Evolutionary conservation across 306 rosid genomes (phyloP).

Genomic region (Quercus cerris): DNA sequence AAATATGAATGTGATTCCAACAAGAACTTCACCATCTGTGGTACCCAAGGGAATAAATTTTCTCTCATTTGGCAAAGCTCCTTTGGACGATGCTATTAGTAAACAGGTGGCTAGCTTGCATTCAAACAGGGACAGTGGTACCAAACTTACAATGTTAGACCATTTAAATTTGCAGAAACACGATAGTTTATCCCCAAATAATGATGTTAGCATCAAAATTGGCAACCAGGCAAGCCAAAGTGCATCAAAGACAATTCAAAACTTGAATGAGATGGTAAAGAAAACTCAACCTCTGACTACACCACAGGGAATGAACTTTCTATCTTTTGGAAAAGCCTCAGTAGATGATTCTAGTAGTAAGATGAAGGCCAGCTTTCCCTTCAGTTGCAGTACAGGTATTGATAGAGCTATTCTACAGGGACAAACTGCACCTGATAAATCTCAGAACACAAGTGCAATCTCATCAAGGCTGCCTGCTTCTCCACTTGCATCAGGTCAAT

Average conservation of each 20-base stretch:
- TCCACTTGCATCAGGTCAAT: constrained; percentile 35
- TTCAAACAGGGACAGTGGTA: constrained; percentile 18
- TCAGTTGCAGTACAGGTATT: constrained; percentile 14
- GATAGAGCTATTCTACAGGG: constrained; percentile 28
- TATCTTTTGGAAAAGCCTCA: constrained; percentile 31
- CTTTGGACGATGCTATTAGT: constrained; percentile 27
- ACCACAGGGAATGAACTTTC: constrained; percentile 27
- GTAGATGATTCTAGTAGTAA: constrained; percentile 17
- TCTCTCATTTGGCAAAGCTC: constrained; percentile 62
- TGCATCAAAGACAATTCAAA: constrained; percentile 20
- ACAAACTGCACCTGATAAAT: constrained; percentile 17
- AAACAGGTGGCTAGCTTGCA: constrained; percentile 30
- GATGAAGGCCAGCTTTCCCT: constrained; percentile 13
- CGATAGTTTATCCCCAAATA: constrained; percentile 8
- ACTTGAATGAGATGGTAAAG: constrained; percentile 23
- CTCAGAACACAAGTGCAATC: constrained; percentile 29
- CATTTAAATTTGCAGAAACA: constrained; percentile 20
- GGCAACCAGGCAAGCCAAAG: constrained; percentile 22
- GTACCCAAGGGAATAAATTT: constrained; percentile 68
- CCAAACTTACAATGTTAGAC: constrained; percentile 13
- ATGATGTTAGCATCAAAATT: constrained; percentile 19
- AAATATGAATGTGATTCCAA: constrained; percentile 21
- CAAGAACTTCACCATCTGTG: constrained; percentile 26
- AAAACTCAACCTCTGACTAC: constrained; percentile 21
- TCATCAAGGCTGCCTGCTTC: constrained; percentile 26